These are phyloP conservation scores for Aspergillus viridinutans DNA, from an alignment of 2,329 filamentous ascomycete species.

Conservation along the genomic window DNA sequence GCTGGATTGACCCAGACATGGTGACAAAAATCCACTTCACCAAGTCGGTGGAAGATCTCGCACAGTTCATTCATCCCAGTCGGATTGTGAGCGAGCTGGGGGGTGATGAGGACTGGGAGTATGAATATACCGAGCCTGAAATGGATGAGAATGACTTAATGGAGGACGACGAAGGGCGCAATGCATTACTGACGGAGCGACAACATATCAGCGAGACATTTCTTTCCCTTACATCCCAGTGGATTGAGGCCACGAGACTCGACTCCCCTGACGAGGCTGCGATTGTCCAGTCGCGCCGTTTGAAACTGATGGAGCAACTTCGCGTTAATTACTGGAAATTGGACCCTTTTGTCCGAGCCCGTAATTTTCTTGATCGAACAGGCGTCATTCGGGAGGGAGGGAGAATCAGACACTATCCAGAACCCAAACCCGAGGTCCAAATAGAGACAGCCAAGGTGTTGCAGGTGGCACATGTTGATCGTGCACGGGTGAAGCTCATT, in stretches of 20 bases:
- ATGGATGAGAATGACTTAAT: slow-evolving; percentile 70
- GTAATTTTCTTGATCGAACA: slow-evolving; percentile 73
- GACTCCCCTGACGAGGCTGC: slow-evolving; percentile 40
- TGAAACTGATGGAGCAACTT: slow-evolving; percentile 59
- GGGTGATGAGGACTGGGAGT: slow-evolving; percentile 76
- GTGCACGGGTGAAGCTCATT: slow-evolving; percentile 9
- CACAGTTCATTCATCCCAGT: slow-evolving; percentile 63
- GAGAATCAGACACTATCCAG: slow-evolving; percentile 63
- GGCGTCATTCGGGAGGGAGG: slow-evolving; percentile 66
- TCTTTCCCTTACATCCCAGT: slow-evolving; percentile 67
- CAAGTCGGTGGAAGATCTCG: slow-evolving; percentile 69
- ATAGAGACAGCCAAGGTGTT: slow-evolving; percentile 12
- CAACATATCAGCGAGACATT: slow-evolving; percentile 63
- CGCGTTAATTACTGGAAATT: slow-evolving; percentile 78
- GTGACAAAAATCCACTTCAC: slow-evolving; percentile 89
- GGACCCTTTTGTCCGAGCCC: slow-evolving; percentile 78
- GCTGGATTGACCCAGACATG: slow-evolving; percentile 93
- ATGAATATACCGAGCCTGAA: slow-evolving; percentile 73
- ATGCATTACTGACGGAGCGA: slow-evolving; percentile 60
- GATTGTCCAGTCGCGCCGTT: slow-evolving; percentile 53
- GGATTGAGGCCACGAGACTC: slow-evolving; percentile 57
- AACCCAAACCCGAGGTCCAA: neutral
- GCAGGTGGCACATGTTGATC: slow-evolving; percentile 11
- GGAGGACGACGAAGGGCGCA: slow-evolving; percentile 58
- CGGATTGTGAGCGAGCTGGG: slow-evolving; percentile 76